Evolutionary conservation across 352 stramenopile species (phyloP).

Genomic region (Globisporangium cystogenes): DNA sequence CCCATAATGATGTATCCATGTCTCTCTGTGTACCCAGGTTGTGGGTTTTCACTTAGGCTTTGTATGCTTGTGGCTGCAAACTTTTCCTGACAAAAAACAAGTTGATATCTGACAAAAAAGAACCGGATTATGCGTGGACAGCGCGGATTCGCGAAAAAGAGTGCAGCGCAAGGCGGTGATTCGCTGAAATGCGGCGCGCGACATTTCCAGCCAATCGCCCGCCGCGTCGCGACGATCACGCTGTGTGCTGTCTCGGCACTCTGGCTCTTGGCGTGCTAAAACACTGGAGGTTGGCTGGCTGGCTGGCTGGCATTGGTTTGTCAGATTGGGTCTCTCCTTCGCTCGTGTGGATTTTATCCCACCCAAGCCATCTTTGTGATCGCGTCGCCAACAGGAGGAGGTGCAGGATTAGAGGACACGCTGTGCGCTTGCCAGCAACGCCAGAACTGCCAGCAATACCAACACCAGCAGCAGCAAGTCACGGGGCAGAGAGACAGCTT

Average conservation of each 20-base stretch:
- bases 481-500: neutral
- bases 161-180: neutral
- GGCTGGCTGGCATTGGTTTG: no score
- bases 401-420: no score
- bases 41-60: neutral
- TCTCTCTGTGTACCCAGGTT: neutral
- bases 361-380: no score
- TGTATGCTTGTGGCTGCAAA: neutral
- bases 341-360: no score
- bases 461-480: no score
- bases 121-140: neutral
- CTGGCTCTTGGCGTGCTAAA: no score
- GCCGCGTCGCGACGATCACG: neutral
- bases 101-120: neutral
- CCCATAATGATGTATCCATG: slow-evolving; percentile 1
- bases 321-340: no score
- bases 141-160: neutral
- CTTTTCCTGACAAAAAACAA: neutral
- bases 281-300: no score
- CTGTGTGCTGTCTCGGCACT: no score
- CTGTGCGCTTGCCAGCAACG: no score
- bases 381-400: no score
- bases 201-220: neutral
- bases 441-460: no score
- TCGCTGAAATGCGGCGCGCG: neutral